phyloP scores from a whole-genome alignment of 1,284 basidiomycete genomes.

The Termitomyces sp. region DNA sequence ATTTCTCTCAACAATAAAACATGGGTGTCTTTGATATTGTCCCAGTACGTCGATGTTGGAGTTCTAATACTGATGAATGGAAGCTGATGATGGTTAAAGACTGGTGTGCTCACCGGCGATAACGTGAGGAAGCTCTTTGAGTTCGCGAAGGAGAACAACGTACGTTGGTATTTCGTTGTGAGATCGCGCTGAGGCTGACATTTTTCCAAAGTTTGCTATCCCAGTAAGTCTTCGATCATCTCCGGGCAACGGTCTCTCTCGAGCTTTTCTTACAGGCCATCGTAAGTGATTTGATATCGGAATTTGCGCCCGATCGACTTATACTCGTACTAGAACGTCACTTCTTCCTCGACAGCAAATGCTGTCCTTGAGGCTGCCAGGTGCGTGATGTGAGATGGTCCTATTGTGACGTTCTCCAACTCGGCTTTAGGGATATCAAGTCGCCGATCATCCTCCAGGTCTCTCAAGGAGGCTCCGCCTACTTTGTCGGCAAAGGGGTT shows the following conservation, averaged over 20 bases:
- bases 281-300: slow-evolving; percentile 10
- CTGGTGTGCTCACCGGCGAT: slow-evolving; percentile 86
- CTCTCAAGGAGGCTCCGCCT: slow-evolving; percentile 95
- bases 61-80: neutral
- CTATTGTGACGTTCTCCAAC: slow-evolving; percentile 2
- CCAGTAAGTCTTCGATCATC: slow-evolving; percentile 53
- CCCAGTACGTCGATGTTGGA: slow-evolving; percentile 43
- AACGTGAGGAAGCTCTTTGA: slow-evolving; percentile 86
- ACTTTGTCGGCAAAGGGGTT: slow-evolving; percentile 96
- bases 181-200: neutral
- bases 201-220: slow-evolving; percentile 67
- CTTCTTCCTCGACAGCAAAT: slow-evolving; percentile 84
- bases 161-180: slow-evolving; percentile 23
- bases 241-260: neutral
- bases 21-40: slow-evolving; percentile 73
- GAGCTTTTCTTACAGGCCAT: slow-evolving; percentile 14
- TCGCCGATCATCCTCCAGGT: slow-evolving; percentile 97
- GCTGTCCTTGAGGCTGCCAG: slow-evolving; percentile 87
- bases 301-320: slow-evolving; percentile 1
- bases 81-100: slow-evolving; percentile 34
- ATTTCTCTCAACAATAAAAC: slow-evolving; percentile 11
- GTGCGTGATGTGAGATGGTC: slow-evolving; percentile 28
- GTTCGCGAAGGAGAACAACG: slow-evolving; percentile 81
- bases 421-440: slow-evolving; percentile 62
- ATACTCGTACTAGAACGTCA: slow-evolving; percentile 57